These are phyloP conservation scores for Aspergillus quadrilineatus DNA, from an alignment of 2,329 filamentous ascomycete species.

Conservation along the genomic window DNA sequence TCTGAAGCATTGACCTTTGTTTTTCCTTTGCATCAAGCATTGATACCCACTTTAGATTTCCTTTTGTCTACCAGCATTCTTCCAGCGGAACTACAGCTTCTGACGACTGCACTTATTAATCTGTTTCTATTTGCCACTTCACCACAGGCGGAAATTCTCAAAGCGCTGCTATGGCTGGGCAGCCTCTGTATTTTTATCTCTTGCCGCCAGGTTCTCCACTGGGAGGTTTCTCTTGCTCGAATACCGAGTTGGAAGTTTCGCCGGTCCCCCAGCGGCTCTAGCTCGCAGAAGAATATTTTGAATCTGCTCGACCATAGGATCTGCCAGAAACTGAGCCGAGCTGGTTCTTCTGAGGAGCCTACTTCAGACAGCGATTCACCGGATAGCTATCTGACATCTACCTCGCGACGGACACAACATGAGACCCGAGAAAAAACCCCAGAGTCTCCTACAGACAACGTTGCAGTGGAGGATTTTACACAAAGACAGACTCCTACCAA, in stretches of 20 bases:
- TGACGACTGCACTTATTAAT: slow-evolving; percentile 80
- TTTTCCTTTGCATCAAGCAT: slow-evolving; percentile 78
- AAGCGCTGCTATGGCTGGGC: slow-evolving; percentile 81
- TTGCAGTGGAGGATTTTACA: slow-evolving; percentile 23
- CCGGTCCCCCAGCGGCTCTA: slow-evolving; percentile 47
- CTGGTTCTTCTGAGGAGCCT: slow-evolving; percentile 35
- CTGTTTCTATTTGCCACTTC: slow-evolving; percentile 74
- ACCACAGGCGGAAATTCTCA: slow-evolving; percentile 80
- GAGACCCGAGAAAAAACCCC: slow-evolving; percentile 18
- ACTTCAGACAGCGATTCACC: slow-evolving; percentile 40
- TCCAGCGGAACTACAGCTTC: slow-evolving; percentile 79
- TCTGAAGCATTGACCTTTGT: slow-evolving; percentile 64
- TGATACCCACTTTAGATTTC: slow-evolving; percentile 71
- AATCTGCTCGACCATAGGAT: slow-evolving; percentile 46
- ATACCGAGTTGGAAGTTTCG: slow-evolving; percentile 90
- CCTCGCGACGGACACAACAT: slow-evolving; percentile 36
- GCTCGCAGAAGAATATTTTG: slow-evolving; percentile 41
- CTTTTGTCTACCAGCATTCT: slow-evolving; percentile 87
- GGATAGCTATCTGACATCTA: slow-evolving; percentile 25
- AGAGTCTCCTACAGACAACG: slow-evolving; percentile 26
- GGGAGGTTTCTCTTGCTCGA: slow-evolving; percentile 80
- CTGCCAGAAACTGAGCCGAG: slow-evolving; percentile 50
- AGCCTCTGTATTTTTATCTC: slow-evolving; percentile 71
- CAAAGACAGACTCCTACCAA: slow-evolving; percentile 56
- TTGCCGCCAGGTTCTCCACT: slow-evolving; percentile 72